Percentiles rank a stretch among this genome's conserved stretches.
Conservation (phyloP, 805 yeast species). For the Barnettozyma sp. region DNA sequence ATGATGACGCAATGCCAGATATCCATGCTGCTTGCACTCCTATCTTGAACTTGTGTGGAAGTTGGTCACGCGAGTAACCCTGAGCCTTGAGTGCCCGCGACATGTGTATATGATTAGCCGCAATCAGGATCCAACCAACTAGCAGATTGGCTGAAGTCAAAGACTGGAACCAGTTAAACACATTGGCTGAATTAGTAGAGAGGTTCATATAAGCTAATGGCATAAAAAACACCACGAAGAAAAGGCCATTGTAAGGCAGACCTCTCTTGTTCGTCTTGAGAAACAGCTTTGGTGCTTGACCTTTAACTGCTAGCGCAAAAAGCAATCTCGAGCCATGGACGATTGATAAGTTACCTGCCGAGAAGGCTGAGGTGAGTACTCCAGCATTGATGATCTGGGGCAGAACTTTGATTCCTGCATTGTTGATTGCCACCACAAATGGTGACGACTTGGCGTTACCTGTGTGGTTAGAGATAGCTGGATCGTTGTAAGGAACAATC, state of each 20-base stretch:
- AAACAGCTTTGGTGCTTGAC: constrained; percentile 32
- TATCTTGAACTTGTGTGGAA: constrained; percentile 28
- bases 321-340: constrained; percentile 28
- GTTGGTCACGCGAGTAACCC: constrained; percentile 27
- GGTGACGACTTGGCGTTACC: constrained; percentile 31
- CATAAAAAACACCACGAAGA: constrained; percentile 22
- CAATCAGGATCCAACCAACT: constrained; percentile 27
- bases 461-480: constrained; percentile 24
- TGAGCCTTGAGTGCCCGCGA: constrained; percentile 33
- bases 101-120: constrained; percentile 27
- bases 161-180: constrained; percentile 30
- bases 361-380: constrained; percentile 34
- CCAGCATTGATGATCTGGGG: constrained; percentile 34
- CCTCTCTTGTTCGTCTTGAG: constrained; percentile 29
- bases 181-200: constrained; percentile 23
- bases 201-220: constrained; percentile 31
- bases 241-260: constrained; percentile 28
- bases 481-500: constrained; percentile 28
- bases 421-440: constrained; percentile 38
- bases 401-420: constrained; percentile 35
- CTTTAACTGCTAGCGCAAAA: constrained; percentile 31
- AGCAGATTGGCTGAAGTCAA: constrained; percentile 27
- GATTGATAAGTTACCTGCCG: constrained; percentile 30
- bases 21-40: constrained; percentile 28
- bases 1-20: constrained; percentile 21